phyloP scores from a whole-genome alignment of 208 protist species.

The Crithidia fasciculata region DNA sequence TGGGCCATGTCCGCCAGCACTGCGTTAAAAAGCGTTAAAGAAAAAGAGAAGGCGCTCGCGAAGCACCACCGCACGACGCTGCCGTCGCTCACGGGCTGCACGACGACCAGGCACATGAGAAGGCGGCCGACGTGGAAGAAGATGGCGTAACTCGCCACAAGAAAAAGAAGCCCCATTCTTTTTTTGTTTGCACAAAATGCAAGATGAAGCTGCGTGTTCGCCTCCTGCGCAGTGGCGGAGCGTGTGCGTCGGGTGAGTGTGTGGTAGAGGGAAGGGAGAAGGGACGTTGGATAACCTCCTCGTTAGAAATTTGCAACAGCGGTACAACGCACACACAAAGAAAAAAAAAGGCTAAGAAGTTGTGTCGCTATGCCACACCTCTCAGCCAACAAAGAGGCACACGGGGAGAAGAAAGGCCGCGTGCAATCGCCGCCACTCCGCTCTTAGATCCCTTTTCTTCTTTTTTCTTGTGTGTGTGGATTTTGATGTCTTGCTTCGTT shows the following conservation, averaged over 20 bases:
- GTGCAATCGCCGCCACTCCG: too few species aligned
- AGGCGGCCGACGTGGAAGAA: conserved; percentile 36
- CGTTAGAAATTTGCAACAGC: too few species aligned
- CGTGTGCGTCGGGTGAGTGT: too few species aligned
- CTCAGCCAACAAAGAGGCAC: too few species aligned
- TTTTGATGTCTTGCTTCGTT: too few species aligned
- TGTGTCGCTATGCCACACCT: too few species aligned
- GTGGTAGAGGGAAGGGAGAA: background rate
- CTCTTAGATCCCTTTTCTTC: too few species aligned
- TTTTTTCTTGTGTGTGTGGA: too few species aligned
- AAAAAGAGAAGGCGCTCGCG: conserved; percentile 33
- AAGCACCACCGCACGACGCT: conserved; percentile 32
- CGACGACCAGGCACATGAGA: conserved; percentile 36
- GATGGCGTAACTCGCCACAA: conserved; percentile 22
- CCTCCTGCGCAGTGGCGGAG: too few species aligned
- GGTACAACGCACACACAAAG: background rate
- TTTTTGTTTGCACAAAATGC: background rate
- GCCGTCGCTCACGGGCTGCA: conserved; percentile 22
- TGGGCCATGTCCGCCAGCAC: conserved; percentile 33
- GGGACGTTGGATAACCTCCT: background rate
- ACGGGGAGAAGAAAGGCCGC: too few species aligned
- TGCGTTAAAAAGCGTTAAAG: conserved; percentile 30
- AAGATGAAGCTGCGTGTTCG: too few species aligned
- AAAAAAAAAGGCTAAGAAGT: conserved; percentile 1
- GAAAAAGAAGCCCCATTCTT: conserved; percentile 20